Evolutionary conservation across 2,329 filamentous ascomycete species (phyloP).

Genomic region (Microsporum audouinii): DNA sequence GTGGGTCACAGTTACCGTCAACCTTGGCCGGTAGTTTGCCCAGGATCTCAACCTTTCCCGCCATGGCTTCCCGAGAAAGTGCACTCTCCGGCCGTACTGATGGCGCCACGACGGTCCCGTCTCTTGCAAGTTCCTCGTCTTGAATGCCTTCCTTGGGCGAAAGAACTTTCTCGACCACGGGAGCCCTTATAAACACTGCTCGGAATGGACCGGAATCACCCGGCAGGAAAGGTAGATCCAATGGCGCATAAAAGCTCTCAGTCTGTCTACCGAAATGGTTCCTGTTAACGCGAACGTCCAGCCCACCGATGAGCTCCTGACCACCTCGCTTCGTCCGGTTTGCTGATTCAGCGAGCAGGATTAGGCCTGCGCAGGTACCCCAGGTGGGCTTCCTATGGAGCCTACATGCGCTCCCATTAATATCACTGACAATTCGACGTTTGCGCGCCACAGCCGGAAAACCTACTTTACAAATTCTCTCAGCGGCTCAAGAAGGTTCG

Average conservation of each 20-base stretch:
- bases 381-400: constrained; percentile 70
- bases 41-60: constrained; percentile 46
- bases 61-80: constrained; percentile 35
- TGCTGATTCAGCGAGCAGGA: constrained; percentile 76
- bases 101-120: constrained; percentile 48
- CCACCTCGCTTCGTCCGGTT: constrained; percentile 83
- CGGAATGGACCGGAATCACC: constrained; percentile 47
- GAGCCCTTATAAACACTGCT: constrained; percentile 86
- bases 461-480: constrained; percentile 79
- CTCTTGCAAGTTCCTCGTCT: constrained; percentile 35
- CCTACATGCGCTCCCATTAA: constrained; percentile 34
- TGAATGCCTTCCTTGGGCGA: constrained; percentile 42
- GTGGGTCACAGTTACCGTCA: constrained; percentile 33
- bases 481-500: constrained; percentile 70
- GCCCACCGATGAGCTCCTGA: constrained; percentile 83
- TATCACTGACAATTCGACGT: constrained; percentile 7
- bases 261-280: constrained; percentile 93
- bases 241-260: constrained; percentile 72
- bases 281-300: constrained; percentile 79
- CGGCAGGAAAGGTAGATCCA: constrained; percentile 60
- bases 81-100: constrained; percentile 37
- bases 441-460: not conserved
- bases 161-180: constrained; percentile 77
- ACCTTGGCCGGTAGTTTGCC: constrained; percentile 45
- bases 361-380: constrained; percentile 93